Evolutionary conservation across 2,329 filamentous ascomycete species (phyloP), one percentile per base, ranked within the genome.

Genomic region (Bretziella fagacearum): DNA sequence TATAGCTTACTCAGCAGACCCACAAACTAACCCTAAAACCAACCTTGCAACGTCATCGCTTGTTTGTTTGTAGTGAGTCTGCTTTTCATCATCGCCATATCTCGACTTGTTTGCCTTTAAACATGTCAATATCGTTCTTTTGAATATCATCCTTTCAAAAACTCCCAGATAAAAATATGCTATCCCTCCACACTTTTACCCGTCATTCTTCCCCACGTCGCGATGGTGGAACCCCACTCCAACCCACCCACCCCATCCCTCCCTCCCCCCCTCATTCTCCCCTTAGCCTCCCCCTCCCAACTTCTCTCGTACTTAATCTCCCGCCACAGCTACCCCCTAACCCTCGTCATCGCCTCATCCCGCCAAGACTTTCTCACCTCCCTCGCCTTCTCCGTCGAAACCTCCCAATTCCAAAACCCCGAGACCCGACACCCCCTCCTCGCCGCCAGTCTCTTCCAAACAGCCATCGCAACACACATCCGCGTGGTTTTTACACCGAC

Each of bases 401-500:
- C 33, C 37, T 29, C 13, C 15, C 43, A 51, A 53, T 26, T 48
- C 46, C 17, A 49, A 54, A 11, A 33, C 15, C 27, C 44, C 15
- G 15, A 17, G 54, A 54, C 59, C 27, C 27, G 27, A 13, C 48
- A 40, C 39, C 23, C 46, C 6, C 64, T 85, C 6, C 62, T 84
- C 5, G 64, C 68, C 13, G 73, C 78, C 23, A 77, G 81, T 0
- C 72, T 94, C 11, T 71, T 77, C 47, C 72, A 84, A 52, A 67
- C 87, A 23, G 73, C 79, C 40, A 70, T 73, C 3, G 79, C 84
- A 6, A 73, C 76, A 25, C 75, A 79, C 55, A 71, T 93, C 52
- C 74, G 73, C 47, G 61, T 87, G 6, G 64, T 74, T 29, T 95
- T 93, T 62, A 73, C 77, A 47, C 77, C 84, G 0, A 84, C 81